Base-by-base conservation (phyloP, 192 early-diverging fungal species). In the Coemansia sp. region DNA sequence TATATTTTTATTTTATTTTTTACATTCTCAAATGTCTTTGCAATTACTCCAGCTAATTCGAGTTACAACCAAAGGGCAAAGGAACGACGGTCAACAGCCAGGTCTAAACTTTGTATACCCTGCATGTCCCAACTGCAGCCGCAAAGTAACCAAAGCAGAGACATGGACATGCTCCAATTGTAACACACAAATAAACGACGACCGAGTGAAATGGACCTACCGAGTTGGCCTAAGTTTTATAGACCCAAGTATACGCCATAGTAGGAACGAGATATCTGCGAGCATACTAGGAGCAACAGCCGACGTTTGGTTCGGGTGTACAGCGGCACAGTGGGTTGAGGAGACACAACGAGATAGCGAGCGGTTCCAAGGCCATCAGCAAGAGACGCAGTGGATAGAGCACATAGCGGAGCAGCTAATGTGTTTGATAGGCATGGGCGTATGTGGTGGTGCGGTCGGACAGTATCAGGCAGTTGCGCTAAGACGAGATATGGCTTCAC, bases 221-320 rank as follows among this genome's bases (percentile, higher is more conserved):
- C 67, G 76, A 18, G 29, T 73, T 8, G 31, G 57, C 36, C 5
- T 27, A 66, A 27, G 20, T 10, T 66, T 68, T 66, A 41, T 51
- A 6, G 46, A 38, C 61, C 42, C 31, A 54, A 57, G 54, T 13
- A 22, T 22, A 4, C 20, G 8, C 20, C 20, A 40, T 5, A 66
- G 24, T 20, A 13, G 15, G 24, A 60, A 38, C 15, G 72, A 66
- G 68, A 31, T 60, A 18, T 24, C 38, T 0, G 59, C 46, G 24
- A 65, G 72, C 10, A 60, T 71, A 2, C 60, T 79, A 13, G 77
- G 77, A 8, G 4, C 72, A 16, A 60, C 29, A 2, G 72, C 68
- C 3, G 72, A 79, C 6, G 49, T 34, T 18, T 74, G 68, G 59
- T 79, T 79, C 64, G 77, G 77, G 16, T 79, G 77, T 65, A 29